Evolutionary conservation across 495 filamentous ascomycete genomes (phyloP), one percentile per base, ranked within the genome.

Genomic region (Aspergillus ostianus): DNA sequence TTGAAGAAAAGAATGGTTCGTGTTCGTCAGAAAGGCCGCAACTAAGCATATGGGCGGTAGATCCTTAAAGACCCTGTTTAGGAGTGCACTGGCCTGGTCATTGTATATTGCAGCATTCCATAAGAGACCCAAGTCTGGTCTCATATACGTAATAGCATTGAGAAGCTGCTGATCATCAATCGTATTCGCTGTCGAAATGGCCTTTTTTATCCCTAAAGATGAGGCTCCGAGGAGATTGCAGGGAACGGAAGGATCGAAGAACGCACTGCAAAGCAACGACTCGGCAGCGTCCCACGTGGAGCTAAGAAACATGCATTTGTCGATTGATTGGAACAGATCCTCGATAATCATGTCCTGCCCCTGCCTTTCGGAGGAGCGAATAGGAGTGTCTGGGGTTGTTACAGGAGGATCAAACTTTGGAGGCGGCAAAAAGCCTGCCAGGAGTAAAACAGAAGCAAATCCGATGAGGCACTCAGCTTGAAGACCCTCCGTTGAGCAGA

Each of bases 261-360:
- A 68, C 20, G 53, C 49, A 50, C 60, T 68, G 51, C 65, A 68
- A 20, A 65, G 41, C 48, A 68, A 51, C 19, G 63, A 68, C 26
- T 63, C 59, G 1, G 61, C 6, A 13, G 51, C 65, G 46, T 62
- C 62, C 19, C 53, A 36, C 13, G 57, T 62, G n/a, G 55, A 54
- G 47, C 65, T 60, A 2, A 67, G 58, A 54, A 46, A 56, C 12
- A 67, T 64, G 48, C 26, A 62, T 52, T 59, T 56, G 41, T 62
- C 57, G 26, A 65, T 29, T 7, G 23, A 41, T 4, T 56, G 15
- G 18, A 60, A 66, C 5, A 60, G 18, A 3, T 62, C 21, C 23
- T 58, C 9, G 13, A 53, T 49, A 6, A 61, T 29, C 18, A 12
- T 48, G 32, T 55, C 27, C 23, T 64, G 57, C 26, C 46, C 15